These are phyloP conservation scores for Erodium chrysanthum DNA, from an alignment of 441 rosid species.

Conservation along the genomic window DNA sequence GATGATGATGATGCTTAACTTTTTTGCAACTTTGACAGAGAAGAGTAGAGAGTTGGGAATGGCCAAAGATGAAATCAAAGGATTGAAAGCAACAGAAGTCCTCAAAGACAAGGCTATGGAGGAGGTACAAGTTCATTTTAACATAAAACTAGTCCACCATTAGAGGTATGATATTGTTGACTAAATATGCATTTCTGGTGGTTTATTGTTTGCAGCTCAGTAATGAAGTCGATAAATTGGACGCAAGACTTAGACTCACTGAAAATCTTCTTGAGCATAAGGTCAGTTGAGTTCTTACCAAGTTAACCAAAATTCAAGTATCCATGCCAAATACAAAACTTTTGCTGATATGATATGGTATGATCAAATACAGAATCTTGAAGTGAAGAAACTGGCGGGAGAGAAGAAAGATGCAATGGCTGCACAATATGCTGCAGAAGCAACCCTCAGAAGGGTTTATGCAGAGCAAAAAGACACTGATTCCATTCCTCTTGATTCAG, in stretches of 20 bases:
- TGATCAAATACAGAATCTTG: conserved; percentile 50
- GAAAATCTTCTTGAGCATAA: conserved; percentile 49
- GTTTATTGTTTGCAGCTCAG: conserved; percentile 36
- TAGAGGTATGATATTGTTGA: background rate
- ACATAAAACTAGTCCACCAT: too few relatives aligned
- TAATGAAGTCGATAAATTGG: conserved; percentile 40
- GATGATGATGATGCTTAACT: background rate
- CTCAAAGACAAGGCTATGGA: conserved; percentile 52
- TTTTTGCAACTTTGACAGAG: conserved; percentile 31
- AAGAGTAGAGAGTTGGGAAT: conserved; percentile 44
- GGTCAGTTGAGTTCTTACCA: conserved; percentile 30
- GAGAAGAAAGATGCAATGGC: conserved; percentile 78
- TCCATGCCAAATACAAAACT: background rate
- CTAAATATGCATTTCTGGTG: background rate
- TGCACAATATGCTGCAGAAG: conserved; percentile 84
- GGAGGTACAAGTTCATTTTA: conserved; percentile 37
- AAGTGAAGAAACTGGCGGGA: conserved; percentile 47
- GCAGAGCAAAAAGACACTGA: conserved; percentile 57
- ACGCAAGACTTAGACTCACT: conserved; percentile 34
- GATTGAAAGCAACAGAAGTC: conserved; percentile 50
- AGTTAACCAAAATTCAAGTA: background rate
- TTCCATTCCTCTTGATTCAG: conserved; percentile 44
- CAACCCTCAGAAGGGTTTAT: conserved; percentile 64
- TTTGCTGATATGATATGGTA: background rate
- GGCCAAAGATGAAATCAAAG: conserved; percentile 55